Base-by-base conservation (phyloP, 2,329 filamentous ascomycete species). In the Claviceps sorghi region DNA sequence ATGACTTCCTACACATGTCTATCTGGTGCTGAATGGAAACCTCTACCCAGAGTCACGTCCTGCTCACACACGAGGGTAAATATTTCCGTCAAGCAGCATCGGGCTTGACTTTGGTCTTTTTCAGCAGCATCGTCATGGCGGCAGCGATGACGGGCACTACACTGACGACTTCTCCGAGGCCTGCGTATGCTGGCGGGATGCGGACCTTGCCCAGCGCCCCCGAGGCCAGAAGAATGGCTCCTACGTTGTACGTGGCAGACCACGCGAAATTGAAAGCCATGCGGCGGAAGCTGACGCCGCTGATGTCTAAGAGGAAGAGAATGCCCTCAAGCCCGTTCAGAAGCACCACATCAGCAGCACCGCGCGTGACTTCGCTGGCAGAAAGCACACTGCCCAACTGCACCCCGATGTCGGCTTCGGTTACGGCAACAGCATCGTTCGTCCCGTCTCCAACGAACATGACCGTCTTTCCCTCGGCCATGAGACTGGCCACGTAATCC, bases 381-480 rank as follows among this genome's bases (percentile, higher is more conserved):
- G 61, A 61, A 6, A 58, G 55, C 42, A 66, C 71, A 52, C 70
- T 69, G 53, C 72, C 72, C 55, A 84, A 71, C 53, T 82, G 77
- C 0, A 82, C 69, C 38, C 80, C 80, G n/a, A 84, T 69, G 40
- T 75, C 69, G 26, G 82, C 79, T 58, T 78, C 73, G 3, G 78
- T 75, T 3, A 84, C 69, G 1, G 80, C 80, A 4, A 76, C 69
- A 0, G 81, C 78, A 58, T 84, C 80, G 59, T 84, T 84, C 8
- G 78, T 81, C 11, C 81, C 80, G 57, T 84, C 80, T 34, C 81
- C 80, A 42, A 75, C 70, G 64, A 84, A 84, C 52, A 83, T 65
- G 52, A 79, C 72, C 26, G 45, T 53, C 30, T 59, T 60, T n/a
- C 56, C 58, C 19, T 57, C 30, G 19, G 54, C 54, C 50, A 70